Percentiles rank a stretch among this genome's conserved stretches.
Evolutionary conservation across 2,329 filamentous ascomycete genomes (phyloP).

Genomic region (Alternaria brassicae): DNA sequence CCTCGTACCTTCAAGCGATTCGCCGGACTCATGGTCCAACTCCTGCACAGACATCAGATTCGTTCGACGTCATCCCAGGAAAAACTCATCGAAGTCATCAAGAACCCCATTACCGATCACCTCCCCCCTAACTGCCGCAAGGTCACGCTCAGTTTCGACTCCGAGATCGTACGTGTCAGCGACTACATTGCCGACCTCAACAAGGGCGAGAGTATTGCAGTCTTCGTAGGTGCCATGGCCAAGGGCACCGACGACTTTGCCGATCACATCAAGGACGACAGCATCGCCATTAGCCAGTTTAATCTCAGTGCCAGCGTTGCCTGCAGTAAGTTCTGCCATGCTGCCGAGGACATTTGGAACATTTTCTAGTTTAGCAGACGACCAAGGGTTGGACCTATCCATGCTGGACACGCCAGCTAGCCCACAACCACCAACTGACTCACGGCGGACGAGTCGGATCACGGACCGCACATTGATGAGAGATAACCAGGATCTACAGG

Average conservation of each 20-base stretch:
- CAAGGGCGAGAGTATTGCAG: conserved; percentile 90
- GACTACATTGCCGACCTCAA: conserved; percentile 85
- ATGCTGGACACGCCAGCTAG: conserved; percentile 36
- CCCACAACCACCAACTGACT: conserved; percentile 32
- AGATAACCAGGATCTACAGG: conserved; percentile 37
- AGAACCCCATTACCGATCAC: conserved; percentile 97
- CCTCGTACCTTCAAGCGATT: conserved; percentile 99
- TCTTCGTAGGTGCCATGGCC: conserved; percentile 98
- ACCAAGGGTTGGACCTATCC: conserved; percentile 28
- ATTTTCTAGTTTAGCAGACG: conserved; percentile 69
- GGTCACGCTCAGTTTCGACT: conserved; percentile 94
- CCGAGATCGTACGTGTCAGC: conserved; percentile 81
- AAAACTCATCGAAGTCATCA: conserved; percentile 96
- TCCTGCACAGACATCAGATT: conserved; percentile 94
- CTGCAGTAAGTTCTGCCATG: conserved; percentile 99
- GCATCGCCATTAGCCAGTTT: conserved; percentile 98
- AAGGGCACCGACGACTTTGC: conserved; percentile 97
- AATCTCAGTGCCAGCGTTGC: conserved; percentile 96
- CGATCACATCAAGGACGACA: conserved; percentile 92
- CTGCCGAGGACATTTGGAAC: conserved; percentile 94
- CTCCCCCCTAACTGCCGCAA: conserved; percentile 97
- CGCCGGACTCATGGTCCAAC: conserved; percentile 96
- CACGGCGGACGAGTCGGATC: conserved; percentile 21
- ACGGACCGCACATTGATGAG: conserved; percentile 25
- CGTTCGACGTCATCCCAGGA: conserved; percentile 96